Percentiles rank a stretch among this genome's conserved stretches.
Conservation (phyloP, 495 filamentous ascomycete genomes). For the Penicillium egyptiacum region DNA sequence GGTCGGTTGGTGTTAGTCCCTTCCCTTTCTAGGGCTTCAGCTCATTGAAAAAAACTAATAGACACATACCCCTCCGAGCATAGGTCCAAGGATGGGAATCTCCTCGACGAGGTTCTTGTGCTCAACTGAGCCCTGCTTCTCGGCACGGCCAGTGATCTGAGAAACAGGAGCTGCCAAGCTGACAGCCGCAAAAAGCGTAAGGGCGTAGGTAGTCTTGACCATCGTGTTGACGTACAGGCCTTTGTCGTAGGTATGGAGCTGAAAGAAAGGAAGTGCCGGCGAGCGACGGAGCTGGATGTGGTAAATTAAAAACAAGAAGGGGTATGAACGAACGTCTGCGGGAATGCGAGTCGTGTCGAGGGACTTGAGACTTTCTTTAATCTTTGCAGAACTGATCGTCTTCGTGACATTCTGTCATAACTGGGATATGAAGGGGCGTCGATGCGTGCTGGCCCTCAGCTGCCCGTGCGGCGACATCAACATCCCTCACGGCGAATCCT, state of each 20-base stretch:
- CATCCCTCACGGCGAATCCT: conserved; percentile 18
- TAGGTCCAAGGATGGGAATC: conserved; percentile 7
- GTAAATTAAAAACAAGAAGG: conserved; percentile 4
- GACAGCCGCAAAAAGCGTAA: conserved; percentile 28
- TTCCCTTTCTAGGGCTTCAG: background rate
- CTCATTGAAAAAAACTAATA: background rate
- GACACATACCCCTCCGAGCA: background rate
- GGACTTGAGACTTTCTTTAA: conserved; percentile 7
- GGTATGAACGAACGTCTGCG: conserved; percentile 16
- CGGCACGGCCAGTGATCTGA: conserved; percentile 7
- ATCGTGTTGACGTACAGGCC: conserved; percentile 15
- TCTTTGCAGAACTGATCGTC: conserved; percentile 19
- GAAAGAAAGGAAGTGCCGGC: conserved; percentile 27
- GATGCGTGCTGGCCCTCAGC: background rate
- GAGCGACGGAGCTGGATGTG: conserved; percentile 18
- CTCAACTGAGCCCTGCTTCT: background rate
- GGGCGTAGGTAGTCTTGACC: conserved; percentile 31
- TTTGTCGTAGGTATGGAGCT: background rate
- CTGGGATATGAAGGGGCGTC: conserved; percentile 24
- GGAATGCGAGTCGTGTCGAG: conserved; percentile 21
- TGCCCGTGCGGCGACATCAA: conserved; percentile 13
- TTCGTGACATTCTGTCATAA: conserved; percentile 25
- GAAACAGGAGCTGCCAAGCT: conserved; percentile 27
- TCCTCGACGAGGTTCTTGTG: conserved; percentile 8
- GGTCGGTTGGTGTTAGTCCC: background rate